These are phyloP conservation scores for Termitomyces sp. DNA, from an alignment of 768 basidiomycete species.

Conservation along the genomic window DNA sequence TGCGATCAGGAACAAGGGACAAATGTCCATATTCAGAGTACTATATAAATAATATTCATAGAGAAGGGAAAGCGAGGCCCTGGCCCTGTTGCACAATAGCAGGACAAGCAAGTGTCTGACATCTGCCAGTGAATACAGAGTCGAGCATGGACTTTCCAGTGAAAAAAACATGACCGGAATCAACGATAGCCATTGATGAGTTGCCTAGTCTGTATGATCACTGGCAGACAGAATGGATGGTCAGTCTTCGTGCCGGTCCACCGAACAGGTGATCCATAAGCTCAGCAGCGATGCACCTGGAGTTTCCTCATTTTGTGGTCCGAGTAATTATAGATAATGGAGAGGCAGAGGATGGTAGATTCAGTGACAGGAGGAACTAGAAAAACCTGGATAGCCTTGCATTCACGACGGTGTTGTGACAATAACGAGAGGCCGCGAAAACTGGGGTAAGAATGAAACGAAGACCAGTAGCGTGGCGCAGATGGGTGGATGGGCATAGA, in stretches of 20 bases:
- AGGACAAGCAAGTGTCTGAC: background rate
- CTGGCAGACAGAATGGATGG: background rate
- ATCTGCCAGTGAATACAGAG: background rate
- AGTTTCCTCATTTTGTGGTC: background rate
- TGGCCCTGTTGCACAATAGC: background rate
- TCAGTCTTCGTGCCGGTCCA: background rate
- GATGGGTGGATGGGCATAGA: conserved; percentile 5
- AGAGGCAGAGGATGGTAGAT: background rate
- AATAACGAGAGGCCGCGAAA: too few species aligned
- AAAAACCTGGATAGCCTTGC: too few species aligned
- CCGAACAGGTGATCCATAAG: background rate
- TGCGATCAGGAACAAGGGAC: conserved; percentile 14
- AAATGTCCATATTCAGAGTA: conserved; percentile 4
- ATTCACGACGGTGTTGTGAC: too few species aligned
- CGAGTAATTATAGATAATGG: background rate
- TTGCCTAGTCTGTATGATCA: background rate
- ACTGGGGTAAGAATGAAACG: too few species aligned
- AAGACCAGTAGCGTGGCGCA: conserved; percentile 1
- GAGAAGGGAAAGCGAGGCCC: too few species aligned
- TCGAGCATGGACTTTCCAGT: background rate
- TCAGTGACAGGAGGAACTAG: too few species aligned
- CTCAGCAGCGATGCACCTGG: too few species aligned
- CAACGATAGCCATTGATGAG: background rate
- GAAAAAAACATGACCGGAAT: conserved; percentile 1
- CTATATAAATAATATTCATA: background rate